phyloP scores from a whole-genome alignment of 2,329 filamentous ascomycete genomes.

The Aspergillus pseudotamarii region DNA sequence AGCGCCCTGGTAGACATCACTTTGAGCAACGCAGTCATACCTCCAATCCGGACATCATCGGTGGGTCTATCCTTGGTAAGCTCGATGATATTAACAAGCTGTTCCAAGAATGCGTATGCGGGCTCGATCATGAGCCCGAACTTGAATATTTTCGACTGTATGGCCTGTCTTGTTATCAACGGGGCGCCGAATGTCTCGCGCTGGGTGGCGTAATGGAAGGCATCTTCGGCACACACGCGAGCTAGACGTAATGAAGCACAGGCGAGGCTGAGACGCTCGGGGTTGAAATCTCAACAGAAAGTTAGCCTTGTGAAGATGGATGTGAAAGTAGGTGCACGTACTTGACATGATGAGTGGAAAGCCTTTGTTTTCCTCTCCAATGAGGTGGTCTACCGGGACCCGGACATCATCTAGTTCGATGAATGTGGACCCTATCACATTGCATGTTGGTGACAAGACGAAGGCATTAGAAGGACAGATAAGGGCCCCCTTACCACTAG shows the following conservation, averaged over 20 bases:
- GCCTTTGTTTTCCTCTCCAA: constrained; percentile 69
- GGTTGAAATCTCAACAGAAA: constrained; percentile 64
- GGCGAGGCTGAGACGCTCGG: constrained; percentile 69
- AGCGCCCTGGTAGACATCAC: constrained; percentile 56
- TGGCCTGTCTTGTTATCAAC: constrained; percentile 61
- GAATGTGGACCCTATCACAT: constrained; percentile 51
- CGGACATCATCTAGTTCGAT: constrained; percentile 74
- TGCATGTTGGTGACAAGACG: not conserved
- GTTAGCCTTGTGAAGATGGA: not conserved
- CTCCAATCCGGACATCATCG: constrained; percentile 50
- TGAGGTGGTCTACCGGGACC: constrained; percentile 69
- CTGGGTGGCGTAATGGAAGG: constrained; percentile 65
- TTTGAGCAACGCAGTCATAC: constrained; percentile 56
- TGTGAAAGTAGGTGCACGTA: constrained; percentile 16
- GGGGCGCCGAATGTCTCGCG: constrained; percentile 65
- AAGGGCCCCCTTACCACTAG: constrained; percentile 52
- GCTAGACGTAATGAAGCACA: constrained; percentile 65
- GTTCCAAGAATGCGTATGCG: constrained; percentile 64
- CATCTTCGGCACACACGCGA: constrained; percentile 61
- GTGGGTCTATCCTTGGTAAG: constrained; percentile 42
- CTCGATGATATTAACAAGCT: constrained; percentile 60
- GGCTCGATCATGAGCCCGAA: constrained; percentile 63
- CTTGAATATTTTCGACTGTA: constrained; percentile 62
- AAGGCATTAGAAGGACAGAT: not conserved
- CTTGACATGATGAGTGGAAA: constrained; percentile 75